Percentiles rank a stretch among this genome's conserved stretches.
Conservation (phyloP, 305 asterid genomes). For the Rubia peregrina region DNA sequence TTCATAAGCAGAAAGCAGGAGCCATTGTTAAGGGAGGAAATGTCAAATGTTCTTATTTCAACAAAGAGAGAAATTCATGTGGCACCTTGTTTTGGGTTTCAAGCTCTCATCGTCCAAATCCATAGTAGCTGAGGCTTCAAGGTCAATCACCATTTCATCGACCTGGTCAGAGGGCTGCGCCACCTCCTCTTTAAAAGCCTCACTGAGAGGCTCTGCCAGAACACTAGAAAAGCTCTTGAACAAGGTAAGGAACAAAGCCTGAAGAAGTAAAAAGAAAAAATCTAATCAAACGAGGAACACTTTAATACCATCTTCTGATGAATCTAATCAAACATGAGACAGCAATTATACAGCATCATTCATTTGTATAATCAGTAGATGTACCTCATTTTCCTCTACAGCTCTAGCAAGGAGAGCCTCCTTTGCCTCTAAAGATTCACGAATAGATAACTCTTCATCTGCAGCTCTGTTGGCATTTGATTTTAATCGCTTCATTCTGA, state of each 20-base stretch:
- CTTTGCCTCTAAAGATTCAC: conserved; percentile 83
- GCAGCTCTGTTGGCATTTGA: conserved; percentile 60
- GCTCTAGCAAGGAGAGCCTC: conserved; percentile 87
- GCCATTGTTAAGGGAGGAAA: neutral
- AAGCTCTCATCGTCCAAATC: conserved; percentile 66
- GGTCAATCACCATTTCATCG: conserved; percentile 77
- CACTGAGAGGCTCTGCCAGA: conserved; percentile 67
- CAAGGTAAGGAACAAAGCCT: conserved; percentile 66
- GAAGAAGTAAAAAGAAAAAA: conserved; percentile 18
- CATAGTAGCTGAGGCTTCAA: conserved; percentile 59
- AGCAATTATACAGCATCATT: conserved; percentile 3
- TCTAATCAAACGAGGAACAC: neutral
- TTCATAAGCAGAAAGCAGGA: conserved; percentile 17
- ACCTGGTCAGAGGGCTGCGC: conserved; percentile 37
- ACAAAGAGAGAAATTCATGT: conserved; percentile 15
- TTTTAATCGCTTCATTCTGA: conserved; percentile 79
- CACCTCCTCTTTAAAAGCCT: conserved; percentile 50
- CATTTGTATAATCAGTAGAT: neutral
- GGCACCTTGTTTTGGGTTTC: conserved; percentile 52
- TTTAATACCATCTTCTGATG: neutral
- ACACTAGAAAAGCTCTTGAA: conserved; percentile 68
- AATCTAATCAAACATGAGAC: neutral
- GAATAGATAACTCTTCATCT: conserved; percentile 55
- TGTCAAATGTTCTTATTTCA: neutral
- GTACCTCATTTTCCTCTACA: conserved; percentile 76